Evolutionary conservation across 2,329 filamentous ascomycete species (phyloP).

Genomic region (Phoma sp.): DNA sequence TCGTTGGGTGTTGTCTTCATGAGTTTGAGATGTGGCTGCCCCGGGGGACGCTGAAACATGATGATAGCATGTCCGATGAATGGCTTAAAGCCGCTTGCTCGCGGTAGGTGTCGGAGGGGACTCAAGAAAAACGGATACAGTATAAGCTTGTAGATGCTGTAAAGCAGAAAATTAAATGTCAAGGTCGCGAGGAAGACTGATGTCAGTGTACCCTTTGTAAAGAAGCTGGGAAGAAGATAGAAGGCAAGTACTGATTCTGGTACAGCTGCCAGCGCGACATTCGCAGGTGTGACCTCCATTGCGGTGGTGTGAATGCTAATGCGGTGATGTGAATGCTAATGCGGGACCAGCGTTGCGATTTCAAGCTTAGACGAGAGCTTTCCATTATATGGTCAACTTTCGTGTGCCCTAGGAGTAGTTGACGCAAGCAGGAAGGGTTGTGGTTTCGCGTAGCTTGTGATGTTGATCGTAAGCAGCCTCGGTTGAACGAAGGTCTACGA

Average conservation of each 20-base stretch:
- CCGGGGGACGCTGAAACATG: conserved; percentile 46
- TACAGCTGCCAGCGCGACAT: conserved; percentile 26
- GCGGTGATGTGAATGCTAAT: background rate
- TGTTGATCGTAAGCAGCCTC: background rate
- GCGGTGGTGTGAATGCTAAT: background rate
- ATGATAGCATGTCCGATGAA: conserved; percentile 49
- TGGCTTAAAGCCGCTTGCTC: conserved; percentile 34
- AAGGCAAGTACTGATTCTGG: conserved; percentile 29
- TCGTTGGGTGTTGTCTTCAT: conserved; percentile 51
- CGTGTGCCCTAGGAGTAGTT: background rate
- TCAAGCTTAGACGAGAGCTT: background rate
- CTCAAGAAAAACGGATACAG: conserved; percentile 51
- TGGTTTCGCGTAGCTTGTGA: background rate
- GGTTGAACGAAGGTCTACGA: conserved; percentile 1
- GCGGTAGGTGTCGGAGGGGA: conserved; percentile 51
- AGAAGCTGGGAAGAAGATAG: conserved; percentile 30
- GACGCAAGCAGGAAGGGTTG: background rate
- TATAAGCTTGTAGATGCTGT: conserved; percentile 30
- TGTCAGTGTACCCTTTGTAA: conserved; percentile 22
- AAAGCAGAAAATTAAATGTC: conserved; percentile 24
- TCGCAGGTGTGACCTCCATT: conserved; percentile 26
- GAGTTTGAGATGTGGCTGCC: conserved; percentile 42
- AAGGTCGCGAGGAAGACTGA: conserved; percentile 27
- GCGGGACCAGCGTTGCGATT: background rate
- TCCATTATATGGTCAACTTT: background rate